Evolutionary conservation across 2,329 filamentous ascomycete genomes (phyloP).

Genomic region (Clarireedia sp.): DNA sequence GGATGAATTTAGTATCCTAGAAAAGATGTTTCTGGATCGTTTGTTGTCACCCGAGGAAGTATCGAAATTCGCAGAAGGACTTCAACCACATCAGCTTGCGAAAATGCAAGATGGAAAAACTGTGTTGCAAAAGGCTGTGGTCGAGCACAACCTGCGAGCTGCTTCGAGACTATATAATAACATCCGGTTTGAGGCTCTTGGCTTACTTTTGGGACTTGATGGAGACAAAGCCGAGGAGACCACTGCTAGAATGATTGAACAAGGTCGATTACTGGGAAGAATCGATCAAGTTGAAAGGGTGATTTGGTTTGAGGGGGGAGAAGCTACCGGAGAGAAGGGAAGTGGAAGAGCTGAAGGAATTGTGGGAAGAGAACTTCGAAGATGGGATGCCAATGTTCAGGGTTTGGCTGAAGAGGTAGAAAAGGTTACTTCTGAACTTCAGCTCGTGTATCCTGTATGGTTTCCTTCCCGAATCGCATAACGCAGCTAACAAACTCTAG

Average conservation of each 20-base stretch:
- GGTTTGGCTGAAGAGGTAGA: constrained; percentile 84
- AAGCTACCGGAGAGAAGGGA: constrained; percentile 60
- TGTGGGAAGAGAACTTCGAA: constrained; percentile 63
- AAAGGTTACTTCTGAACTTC: constrained; percentile 71
- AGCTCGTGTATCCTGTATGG: constrained; percentile 69
- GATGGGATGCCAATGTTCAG: constrained; percentile 87
- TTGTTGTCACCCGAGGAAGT: constrained; percentile 78
- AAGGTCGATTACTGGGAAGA: constrained; percentile 74
- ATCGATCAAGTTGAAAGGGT: constrained; percentile 91
- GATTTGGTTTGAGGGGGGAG: constrained; percentile 76
- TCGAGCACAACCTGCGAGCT: constrained; percentile 91
- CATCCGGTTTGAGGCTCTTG: constrained; percentile 69
- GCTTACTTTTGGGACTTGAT: constrained; percentile 67
- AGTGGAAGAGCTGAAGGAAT: constrained; percentile 56
- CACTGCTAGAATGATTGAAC: constrained; percentile 91
- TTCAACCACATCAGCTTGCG: constrained; percentile 84
- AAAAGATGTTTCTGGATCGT: constrained; percentile 95
- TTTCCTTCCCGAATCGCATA: background rate
- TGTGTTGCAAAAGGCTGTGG: constrained; percentile 83
- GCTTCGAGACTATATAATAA: constrained; percentile 74
- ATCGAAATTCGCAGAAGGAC: constrained; percentile 69
- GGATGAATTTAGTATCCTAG: constrained; percentile 77
- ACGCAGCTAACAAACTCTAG: constrained; percentile 28
- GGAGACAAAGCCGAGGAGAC: constrained; percentile 81
- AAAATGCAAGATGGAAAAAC: constrained; percentile 85